phyloP scores from a whole-genome alignment of 2,329 filamentous ascomycete genomes.

The Dendrostoma leiphaemia region DNA sequence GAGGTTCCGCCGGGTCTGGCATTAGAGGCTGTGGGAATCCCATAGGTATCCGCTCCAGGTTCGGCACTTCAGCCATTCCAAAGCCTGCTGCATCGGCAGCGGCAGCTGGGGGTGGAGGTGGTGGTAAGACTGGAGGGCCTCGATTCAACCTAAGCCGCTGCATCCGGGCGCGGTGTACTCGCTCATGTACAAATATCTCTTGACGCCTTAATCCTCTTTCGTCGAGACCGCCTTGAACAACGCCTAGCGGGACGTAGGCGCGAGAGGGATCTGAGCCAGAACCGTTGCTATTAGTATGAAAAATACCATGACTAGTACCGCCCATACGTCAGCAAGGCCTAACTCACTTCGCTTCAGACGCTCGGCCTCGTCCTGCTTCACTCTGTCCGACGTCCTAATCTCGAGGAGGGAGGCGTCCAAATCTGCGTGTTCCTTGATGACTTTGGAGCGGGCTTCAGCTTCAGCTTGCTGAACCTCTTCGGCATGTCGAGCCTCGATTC shows the following conservation, averaged over 20 bases:
- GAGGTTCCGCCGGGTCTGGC: too few species aligned
- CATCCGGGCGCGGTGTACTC: too few species aligned
- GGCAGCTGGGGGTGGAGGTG: not conserved
- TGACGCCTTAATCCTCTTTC: too few species aligned
- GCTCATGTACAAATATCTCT: too few species aligned
- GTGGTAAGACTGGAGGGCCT: too few species aligned
- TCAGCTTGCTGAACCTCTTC: constrained; percentile 64
- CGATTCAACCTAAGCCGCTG: too few species aligned
- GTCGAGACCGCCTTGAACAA: too few species aligned
- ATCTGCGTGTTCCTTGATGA: constrained; percentile 58
- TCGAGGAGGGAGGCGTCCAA: constrained; percentile 56
- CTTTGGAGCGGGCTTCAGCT: constrained; percentile 51
- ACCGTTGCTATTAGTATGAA: not conserved
- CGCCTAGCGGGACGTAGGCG: too few species aligned
- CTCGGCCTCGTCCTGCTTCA: constrained; percentile 40
- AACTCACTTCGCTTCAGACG: constrained; percentile 20
- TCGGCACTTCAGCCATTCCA: not conserved
- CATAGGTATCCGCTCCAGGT: too few species aligned
- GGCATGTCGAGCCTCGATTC: constrained; percentile 55
- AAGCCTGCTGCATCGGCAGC: too few species aligned
- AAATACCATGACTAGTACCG: not conserved
- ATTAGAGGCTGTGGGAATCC: too few species aligned
- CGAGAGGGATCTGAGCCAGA: too few species aligned
- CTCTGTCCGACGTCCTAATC: constrained; percentile 56
- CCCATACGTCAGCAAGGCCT: not conserved